Base-by-base conservation (phyloP, 2,329 filamentous ascomycete species). In the Ustilaginoidea virens region DNA sequence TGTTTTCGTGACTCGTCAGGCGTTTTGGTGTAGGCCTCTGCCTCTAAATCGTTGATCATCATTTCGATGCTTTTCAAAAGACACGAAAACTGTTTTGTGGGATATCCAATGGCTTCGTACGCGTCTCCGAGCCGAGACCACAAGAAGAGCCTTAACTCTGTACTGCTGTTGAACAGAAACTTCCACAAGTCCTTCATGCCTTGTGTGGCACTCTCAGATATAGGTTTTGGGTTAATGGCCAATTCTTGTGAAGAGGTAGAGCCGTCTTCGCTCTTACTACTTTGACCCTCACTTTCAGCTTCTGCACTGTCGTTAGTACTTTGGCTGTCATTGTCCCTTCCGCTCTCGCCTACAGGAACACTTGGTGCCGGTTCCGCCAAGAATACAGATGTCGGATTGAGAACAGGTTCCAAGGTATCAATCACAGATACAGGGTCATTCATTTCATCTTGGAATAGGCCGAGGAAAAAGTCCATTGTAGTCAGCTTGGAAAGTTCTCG, bases 381-480 rank as follows among this genome's bases (percentile, higher is more conserved):
- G 29, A 52, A 58, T 2, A 74, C 69, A 1, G 72, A 63, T 4
- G 65, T 58, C 1, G 80, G 75, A 36, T 94, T 87, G 5, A 98
- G 61, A 7, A 98, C 80, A 4, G 90, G 90, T 45, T 98, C 90
- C 20, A 98, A 59, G 17, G 76, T 90, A 44, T 94, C 85, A 33
- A 98, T 94, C 13, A 94, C 72, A 5, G 76, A 68, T 9, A 87
- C 69, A 0, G 87, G 81, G 40, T 94, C 77, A 26, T 77, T 74
- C 33, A 76, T 69, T 33, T 90, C 79, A 21, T 85, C 75, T 34
- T 81, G 79, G 47, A 96, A 96, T 1, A 98, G 69, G 21, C 76
- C 81, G 28, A 85, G 65, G 52, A 98, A 96, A 50, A 96, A 96
- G 46, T 94, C 87, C 70, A 92, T 90, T 1, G 87, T 96, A 10